Base-by-base conservation (phyloP, 768 basidiomycete species). In the Boletus speciosus region DNA sequence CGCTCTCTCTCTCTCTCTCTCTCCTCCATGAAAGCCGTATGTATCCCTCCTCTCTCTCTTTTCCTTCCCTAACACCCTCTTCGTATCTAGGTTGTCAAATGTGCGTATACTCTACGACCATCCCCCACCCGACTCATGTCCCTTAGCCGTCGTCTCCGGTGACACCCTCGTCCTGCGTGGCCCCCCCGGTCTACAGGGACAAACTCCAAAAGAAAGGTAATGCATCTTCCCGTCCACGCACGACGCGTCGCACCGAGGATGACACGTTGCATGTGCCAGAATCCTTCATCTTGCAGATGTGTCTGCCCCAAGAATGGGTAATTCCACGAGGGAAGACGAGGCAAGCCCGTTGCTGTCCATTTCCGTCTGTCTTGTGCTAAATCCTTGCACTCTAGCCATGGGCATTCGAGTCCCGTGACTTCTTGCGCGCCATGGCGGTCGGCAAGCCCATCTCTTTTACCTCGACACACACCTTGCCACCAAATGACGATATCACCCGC, bases 381-480 rank as follows among this genome's bases (percentile, higher is more conserved):
- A 29, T 12, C 41, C 44, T 32, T 12, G 1, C 32, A 1, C 15
- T 31, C 16, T 59, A 96, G 91, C 83, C 86, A 6, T 93, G 88
- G 84, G 90, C 96, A 2, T 97, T 88, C 70, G 91, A 95, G 67
- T 83, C 93, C 44, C 88, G 97, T 60, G 97, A 98, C 73, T 97
- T 87, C 72, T 77, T 98, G 35, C 87, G 97, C 40, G 75, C 84
- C 23, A 73, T 94, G 43, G 77, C 85, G 11, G 93, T 98, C 47
- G 96, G 95, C 59, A 98, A 97, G 68, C 86, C 95, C 71, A 79
- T 98, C 63, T 80, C 86, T 0, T 97, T 96, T 73, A 80, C 79
- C 25, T 84, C 93, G 9, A 82, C 83, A 25, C 92, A 97, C 70
- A 85, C 86, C 38, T 74, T 97, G 39, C 81, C 90, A 10, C 73